phyloP scores from a whole-genome alignment of 257 asterid genomes.

The Nicotiana attenuata region DNA sequence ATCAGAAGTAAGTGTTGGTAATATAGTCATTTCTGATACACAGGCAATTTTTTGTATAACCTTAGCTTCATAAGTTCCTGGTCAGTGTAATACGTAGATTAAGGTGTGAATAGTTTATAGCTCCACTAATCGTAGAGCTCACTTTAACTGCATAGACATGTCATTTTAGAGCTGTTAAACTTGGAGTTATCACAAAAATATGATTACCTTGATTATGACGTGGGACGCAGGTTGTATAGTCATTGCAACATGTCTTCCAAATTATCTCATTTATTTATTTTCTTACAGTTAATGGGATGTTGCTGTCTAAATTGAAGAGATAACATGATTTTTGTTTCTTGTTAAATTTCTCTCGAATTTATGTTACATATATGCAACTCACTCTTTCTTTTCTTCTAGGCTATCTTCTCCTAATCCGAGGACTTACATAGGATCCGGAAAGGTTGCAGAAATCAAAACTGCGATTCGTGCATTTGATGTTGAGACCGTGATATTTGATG shows the following conservation, averaged over 20 bases:
- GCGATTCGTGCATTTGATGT: slow-evolving; percentile 80
- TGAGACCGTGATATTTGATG: slow-evolving; percentile 92
- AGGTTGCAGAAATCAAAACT: slow-evolving; percentile 85
- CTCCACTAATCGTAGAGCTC: neutral
- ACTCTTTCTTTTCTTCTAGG: slow-evolving; percentile 42
- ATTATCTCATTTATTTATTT: neutral
- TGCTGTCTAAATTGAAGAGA: neutral
- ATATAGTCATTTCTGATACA: neutral
- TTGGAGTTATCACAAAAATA: neutral
- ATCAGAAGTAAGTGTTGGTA: slow-evolving; percentile 60
- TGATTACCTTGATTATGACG: neutral
- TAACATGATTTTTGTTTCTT: neutral
- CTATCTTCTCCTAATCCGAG: slow-evolving; percentile 74
- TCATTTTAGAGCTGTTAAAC: neutral
- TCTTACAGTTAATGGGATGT: neutral
- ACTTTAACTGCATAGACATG: neutral
- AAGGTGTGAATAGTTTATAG: neutral
- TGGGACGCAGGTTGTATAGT: neutral
- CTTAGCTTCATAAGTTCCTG: neutral
- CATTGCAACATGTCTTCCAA: neutral
- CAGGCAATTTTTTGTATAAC: neutral
- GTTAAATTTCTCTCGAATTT: neutral
- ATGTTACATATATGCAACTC: neutral
- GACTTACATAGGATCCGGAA: slow-evolving; percentile 95
- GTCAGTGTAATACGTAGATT: neutral